These are phyloP conservation scores for Hymenoscyphus fraxineus DNA, from an alignment of 2,329 filamentous ascomycete species.

Conservation along the genomic window DNA sequence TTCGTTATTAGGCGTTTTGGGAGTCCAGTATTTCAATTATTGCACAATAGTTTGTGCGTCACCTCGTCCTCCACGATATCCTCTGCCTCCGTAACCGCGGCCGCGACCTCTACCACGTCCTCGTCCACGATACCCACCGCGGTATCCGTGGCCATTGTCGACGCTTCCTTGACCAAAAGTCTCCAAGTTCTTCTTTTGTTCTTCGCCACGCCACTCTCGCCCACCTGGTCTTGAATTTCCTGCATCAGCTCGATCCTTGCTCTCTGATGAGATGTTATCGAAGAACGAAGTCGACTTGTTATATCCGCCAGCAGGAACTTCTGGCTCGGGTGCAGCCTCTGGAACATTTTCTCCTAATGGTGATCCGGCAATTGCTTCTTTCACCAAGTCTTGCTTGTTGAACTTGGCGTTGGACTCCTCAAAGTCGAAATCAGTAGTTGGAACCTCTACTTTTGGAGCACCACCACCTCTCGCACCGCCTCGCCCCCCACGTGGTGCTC, in stretches of 20 bases:
- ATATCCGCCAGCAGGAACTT: constrained; percentile 59
- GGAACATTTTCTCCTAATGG: constrained; percentile 53
- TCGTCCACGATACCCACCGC: constrained; percentile 25
- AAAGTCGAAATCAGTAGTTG: constrained; percentile 89
- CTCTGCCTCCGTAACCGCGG: constrained; percentile 25
- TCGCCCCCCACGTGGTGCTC: constrained; percentile 44
- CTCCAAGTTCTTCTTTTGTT: constrained; percentile 93
- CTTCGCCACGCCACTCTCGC: constrained; percentile 85
- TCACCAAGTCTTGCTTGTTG: constrained; percentile 78
- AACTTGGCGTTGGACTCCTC: constrained; percentile 82
- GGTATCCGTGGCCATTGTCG: constrained; percentile 55
- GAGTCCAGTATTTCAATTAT: constrained; percentile 15
- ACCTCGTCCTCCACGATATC: constrained; percentile 31
- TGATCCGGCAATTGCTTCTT: constrained; percentile 82
- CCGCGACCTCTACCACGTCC: constrained; percentile 31
- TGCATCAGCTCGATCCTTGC: constrained; percentile 80
- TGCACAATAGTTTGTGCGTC: constrained; percentile 26
- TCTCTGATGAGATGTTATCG: constrained; percentile 94
- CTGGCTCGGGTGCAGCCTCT: constrained; percentile 41
- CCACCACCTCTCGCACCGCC: constrained; percentile 34
- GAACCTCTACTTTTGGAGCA: constrained; percentile 76
- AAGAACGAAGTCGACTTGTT: constrained; percentile 92
- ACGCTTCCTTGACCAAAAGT: constrained; percentile 97
- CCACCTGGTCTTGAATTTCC: constrained; percentile 66
- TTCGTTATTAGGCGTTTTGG: constrained; percentile 16